Evolutionary conservation across 768 basidiomycete species (phyloP).

Genomic region (Xerocomus potaroensis): DNA sequence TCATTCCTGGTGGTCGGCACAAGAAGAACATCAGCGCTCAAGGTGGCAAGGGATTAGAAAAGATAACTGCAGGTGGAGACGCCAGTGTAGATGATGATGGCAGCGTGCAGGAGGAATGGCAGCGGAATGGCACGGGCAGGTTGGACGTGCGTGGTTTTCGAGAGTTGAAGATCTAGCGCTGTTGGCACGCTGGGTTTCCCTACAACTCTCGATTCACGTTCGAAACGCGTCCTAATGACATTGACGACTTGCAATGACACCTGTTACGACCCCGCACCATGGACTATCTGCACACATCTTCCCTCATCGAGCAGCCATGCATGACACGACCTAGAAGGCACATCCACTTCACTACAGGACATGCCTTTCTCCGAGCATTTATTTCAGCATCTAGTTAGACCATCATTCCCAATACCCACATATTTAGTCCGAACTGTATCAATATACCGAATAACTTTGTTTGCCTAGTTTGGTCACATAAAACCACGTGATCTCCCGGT

Average conservation of each 20-base stretch:
- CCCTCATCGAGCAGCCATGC: conserved; percentile 6
- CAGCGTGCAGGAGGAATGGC: conserved; percentile 47
- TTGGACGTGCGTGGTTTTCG: conserved; percentile 75
- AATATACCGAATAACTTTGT: conserved; percentile 20
- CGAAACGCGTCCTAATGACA: conserved; percentile 1
- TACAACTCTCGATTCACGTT: background rate
- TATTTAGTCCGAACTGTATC: conserved; percentile 21
- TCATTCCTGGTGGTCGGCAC: conserved; percentile 59
- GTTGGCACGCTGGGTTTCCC: background rate
- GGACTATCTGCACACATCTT: conserved; percentile 2
- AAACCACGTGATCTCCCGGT: conserved; percentile 15
- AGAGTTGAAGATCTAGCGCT: conserved; percentile 62
- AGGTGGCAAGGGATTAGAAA: conserved; percentile 10
- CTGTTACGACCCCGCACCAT: conserved; percentile 7
- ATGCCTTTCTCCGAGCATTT: conserved; percentile 18
- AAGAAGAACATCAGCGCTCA: conserved; percentile 27
- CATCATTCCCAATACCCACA: conserved; percentile 27
- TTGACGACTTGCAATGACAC: conserved; percentile 11
- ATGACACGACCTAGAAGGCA: conserved; percentile 4
- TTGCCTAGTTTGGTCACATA: conserved; percentile 1
- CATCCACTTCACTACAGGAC: conserved; percentile 2
- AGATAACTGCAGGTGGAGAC: conserved; percentile 20
- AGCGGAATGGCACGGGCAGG: conserved; percentile 63
- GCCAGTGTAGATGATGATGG: conserved; percentile 33
- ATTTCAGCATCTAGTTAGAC: conserved; percentile 27